Evolutionary conservation across 768 basidiomycete genomes (phyloP).

Genomic region (Thelephora ganbajun): DNA sequence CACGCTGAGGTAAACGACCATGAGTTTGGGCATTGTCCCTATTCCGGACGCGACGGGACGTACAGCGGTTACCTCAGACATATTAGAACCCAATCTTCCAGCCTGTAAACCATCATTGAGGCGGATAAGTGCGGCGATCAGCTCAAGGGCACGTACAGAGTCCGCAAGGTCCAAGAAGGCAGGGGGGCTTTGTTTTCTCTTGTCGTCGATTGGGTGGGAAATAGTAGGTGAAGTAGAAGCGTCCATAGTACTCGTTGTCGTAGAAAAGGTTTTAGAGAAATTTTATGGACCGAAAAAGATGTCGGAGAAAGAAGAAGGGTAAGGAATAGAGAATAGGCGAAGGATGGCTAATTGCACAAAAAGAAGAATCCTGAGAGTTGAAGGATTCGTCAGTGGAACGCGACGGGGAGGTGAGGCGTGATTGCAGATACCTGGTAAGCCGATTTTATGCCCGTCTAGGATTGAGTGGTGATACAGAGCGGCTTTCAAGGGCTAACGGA

Average conservation of each 20-base stretch:
- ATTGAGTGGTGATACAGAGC: slow-evolving; percentile 68
- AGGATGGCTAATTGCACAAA: slow-evolving; percentile 50
- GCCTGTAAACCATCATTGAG: slow-evolving; percentile 30
- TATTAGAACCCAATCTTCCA: slow-evolving; percentile 73
- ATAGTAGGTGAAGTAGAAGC: slow-evolving; percentile 60
- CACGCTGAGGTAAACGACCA: slow-evolving; percentile 35
- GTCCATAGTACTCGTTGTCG: slow-evolving; percentile 61
- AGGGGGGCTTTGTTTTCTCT: slow-evolving; percentile 76
- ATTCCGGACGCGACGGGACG: slow-evolving; percentile 20
- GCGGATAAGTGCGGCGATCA: slow-evolving; percentile 5
- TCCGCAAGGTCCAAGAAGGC: slow-evolving; percentile 91
- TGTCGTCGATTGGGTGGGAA: slow-evolving; percentile 43
- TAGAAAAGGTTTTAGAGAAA: slow-evolving; percentile 26
- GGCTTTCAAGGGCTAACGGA: slow-evolving; percentile 30
- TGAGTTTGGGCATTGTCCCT: slow-evolving; percentile 5
- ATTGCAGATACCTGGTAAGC: slow-evolving; percentile 40
- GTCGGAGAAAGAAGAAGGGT: slow-evolving; percentile 35
- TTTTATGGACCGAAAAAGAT: slow-evolving; percentile 44
- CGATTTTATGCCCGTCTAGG: slow-evolving; percentile 67
- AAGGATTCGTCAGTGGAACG: slow-evolving; percentile 7
- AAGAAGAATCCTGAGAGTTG: slow-evolving; percentile 19
- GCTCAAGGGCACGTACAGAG: slow-evolving; percentile 46
- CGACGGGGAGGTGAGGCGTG: slow-evolving; percentile 15
- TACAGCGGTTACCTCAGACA: slow-evolving; percentile 78
- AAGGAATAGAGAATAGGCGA: slow-evolving; percentile 26